Base-by-base conservation (phyloP, 148 eudicot species). In the Chenopodium album region DNA sequence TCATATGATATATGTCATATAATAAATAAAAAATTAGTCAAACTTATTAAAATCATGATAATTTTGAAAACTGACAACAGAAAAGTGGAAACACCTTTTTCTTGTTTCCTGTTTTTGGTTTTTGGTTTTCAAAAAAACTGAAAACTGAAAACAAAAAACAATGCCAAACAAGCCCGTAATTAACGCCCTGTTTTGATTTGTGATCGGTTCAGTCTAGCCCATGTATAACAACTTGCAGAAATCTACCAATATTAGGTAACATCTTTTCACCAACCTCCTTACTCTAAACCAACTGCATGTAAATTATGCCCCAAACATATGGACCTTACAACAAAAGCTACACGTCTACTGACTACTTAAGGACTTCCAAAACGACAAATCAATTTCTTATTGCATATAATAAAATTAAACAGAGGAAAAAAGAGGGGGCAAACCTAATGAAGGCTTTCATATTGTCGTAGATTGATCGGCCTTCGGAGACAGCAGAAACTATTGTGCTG, bases 381-480 rank as follows among this genome's bases (percentile, higher is more conserved):
- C 23, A 67, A 73, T 22, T 76, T 41, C 19, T 13, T 47, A 76
- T 20, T 10, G 22, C 34, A 78, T 31, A 32, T 19, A 11, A 80
- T 26, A n/a, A 63, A 34, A 17, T 1, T 19, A 29, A 48, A 28
- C 10, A 69, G 63, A 41, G 78, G 47, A 46, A 76, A 75, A 56
- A 56, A 17, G 44, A 62, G 7, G 62, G 29, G 78, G 64, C 70
- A 16, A 10, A 92, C 95, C 98, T 91, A 85, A 94, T 94, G 80
- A 94, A 94, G 71, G 98, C 98, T 86, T 94, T 94, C 98, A 94
- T 94, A 87, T 94, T 94, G 87, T 92, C 87, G 84, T 94, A 94
- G 80, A 94, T 94, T 52, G 98, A 92, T 82, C 98, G 88, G 81
- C 98, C 98, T 91, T 94, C 97, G 20, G 91, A 84, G 22, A 92